Evolutionary conservation across 805 yeast genomes (phyloP).

Genomic region (Lachancea cidri): DNA sequence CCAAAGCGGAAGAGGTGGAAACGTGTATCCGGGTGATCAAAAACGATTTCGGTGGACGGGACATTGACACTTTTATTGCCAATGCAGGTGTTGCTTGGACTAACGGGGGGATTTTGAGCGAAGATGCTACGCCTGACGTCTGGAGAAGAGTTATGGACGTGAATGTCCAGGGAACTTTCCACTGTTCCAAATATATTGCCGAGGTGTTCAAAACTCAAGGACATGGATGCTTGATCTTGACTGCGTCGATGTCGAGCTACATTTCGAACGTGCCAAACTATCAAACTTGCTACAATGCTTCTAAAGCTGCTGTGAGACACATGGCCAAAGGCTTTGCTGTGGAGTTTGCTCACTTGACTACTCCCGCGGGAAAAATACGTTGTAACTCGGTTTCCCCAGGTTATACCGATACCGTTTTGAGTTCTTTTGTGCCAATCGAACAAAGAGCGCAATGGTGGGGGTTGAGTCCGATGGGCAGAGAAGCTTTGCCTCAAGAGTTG

Average conservation of each 20-base stretch:
- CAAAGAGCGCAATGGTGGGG: slow-evolving; percentile 47
- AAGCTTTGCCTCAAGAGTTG: slow-evolving; percentile 67
- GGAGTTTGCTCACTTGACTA: slow-evolving; percentile 53
- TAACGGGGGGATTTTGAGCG: slow-evolving; percentile 48
- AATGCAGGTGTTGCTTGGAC: slow-evolving; percentile 92
- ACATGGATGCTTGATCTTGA: slow-evolving; percentile 49
- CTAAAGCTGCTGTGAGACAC: slow-evolving; percentile 82
- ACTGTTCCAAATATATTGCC: slow-evolving; percentile 72
- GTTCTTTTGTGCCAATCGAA: slow-evolving; percentile 44
- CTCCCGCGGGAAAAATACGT: slow-evolving; percentile 34
- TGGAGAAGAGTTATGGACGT: slow-evolving; percentile 73
- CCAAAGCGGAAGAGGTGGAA: slow-evolving; percentile 26
- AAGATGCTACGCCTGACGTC: slow-evolving; percentile 38
- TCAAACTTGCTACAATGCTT: slow-evolving; percentile 85
- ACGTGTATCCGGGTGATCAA: slow-evolving; percentile 35
- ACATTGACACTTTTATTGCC: slow-evolving; percentile 78
- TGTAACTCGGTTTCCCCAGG: slow-evolving; percentile 82
- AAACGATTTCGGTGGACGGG: slow-evolving; percentile 61
- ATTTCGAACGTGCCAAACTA: slow-evolving; percentile 82
- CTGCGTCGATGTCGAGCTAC: slow-evolving; percentile 87
- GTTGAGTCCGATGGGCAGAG: slow-evolving; percentile 64
- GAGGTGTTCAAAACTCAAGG: slow-evolving; percentile 66
- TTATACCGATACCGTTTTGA: slow-evolving; percentile 68
- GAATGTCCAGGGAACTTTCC: slow-evolving; percentile 76
- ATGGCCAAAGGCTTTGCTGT: slow-evolving; percentile 73